Evolutionary conservation across 768 basidiomycete species (phyloP).

Genomic region (Tephrocybe sp.): DNA sequence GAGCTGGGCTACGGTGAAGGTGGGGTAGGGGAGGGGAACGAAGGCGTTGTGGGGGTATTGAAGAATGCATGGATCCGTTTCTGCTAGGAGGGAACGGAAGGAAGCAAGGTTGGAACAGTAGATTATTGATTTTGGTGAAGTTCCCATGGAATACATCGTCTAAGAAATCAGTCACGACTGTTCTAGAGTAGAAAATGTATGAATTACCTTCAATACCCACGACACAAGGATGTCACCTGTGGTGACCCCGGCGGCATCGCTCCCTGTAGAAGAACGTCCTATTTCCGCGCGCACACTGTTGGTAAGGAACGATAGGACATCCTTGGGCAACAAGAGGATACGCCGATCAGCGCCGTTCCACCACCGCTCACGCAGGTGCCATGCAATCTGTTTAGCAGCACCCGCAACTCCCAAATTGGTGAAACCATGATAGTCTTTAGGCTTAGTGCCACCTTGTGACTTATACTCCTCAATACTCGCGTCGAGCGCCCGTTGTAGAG

Average conservation of each 20-base stretch:
- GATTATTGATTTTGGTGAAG: constrained; percentile 26
- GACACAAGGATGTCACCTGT: constrained; percentile 40
- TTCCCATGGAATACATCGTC: constrained; percentile 34
- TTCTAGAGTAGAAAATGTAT: neutral
- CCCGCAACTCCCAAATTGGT: constrained; percentile 24
- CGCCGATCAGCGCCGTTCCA: constrained; percentile 35
- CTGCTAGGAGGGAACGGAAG: constrained; percentile 29
- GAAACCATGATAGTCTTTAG: constrained; percentile 21
- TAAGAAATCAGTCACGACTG: constrained; percentile 6
- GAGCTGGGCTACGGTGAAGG: constrained; percentile 32
- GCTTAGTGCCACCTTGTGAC: neutral
- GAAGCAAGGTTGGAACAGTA: constrained; percentile 38
- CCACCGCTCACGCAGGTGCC: constrained; percentile 34
- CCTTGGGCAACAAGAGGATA: constrained; percentile 32
- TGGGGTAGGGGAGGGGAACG: constrained; percentile 38
- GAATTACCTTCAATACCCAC: constrained; percentile 37
- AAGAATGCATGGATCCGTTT: constrained; percentile 18
- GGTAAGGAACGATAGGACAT: constrained; percentile 26
- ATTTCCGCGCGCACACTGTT: constrained; percentile 27
- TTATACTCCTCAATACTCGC: constrained; percentile 7
- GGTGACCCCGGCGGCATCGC: constrained; percentile 19
- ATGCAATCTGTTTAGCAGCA: constrained; percentile 29
- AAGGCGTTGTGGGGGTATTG: constrained; percentile 38
- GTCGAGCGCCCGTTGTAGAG: constrained; percentile 29
- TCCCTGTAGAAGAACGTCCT: constrained; percentile 12